phyloP scores from a whole-genome alignment of 2,329 filamentous ascomycete genomes.

The Neonectria faginata region DNA sequence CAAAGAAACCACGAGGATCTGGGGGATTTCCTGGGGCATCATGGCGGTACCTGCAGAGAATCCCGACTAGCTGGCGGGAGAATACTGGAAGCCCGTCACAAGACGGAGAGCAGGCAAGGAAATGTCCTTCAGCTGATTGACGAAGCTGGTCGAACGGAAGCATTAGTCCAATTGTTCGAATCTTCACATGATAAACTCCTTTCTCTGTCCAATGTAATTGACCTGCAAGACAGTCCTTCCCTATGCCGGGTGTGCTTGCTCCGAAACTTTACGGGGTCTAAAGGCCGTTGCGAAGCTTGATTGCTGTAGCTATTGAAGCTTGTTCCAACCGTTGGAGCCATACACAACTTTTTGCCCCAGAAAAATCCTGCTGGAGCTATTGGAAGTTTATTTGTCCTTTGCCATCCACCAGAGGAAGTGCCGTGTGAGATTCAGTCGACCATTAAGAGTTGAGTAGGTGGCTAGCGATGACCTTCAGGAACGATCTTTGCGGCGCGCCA shows the following conservation, averaged over 20 bases:
- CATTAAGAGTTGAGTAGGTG: neutral
- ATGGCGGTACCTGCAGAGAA: neutral
- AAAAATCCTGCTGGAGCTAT: neutral
- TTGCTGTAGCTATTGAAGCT: neutral
- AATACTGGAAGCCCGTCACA: neutral
- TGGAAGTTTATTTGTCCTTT: neutral
- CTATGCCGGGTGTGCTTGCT: neutral
- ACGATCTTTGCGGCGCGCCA: neutral
- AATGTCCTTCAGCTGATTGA: too few relatives aligned
- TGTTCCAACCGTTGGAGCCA: neutral
- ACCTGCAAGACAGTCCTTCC: neutral
- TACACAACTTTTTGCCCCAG: too few relatives aligned
- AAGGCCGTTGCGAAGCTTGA: neutral
- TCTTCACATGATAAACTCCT: too few relatives aligned
- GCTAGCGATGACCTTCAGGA: neutral
- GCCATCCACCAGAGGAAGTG: neutral
- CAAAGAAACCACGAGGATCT: neutral
- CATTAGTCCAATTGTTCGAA: too few relatives aligned
- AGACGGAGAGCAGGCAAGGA: too few relatives aligned
- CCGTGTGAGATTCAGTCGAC: neutral
- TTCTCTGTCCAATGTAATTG: too few relatives aligned
- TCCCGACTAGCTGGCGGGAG: neutral
- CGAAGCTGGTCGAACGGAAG: too few relatives aligned
- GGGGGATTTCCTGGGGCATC: neutral
- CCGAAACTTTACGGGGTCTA: neutral